These are phyloP conservation scores for Paraphoma sp. DNA, from an alignment of 2,329 filamentous ascomycete genomes.

Conservation along the genomic window DNA sequence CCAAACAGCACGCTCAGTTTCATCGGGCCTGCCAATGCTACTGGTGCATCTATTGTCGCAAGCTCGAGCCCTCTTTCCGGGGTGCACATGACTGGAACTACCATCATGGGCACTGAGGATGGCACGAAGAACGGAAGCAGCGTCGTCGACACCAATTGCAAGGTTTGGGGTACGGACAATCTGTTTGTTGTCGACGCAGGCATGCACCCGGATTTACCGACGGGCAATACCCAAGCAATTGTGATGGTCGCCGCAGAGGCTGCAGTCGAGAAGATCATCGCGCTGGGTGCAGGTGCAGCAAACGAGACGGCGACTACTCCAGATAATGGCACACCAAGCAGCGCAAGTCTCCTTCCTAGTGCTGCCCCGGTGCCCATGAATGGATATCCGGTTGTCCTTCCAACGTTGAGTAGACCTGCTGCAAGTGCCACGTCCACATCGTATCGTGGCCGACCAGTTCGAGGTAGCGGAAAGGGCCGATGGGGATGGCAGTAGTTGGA, in stretches of 20 bases:
- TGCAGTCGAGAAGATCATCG: conserved; percentile 59
- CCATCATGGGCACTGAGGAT: conserved; percentile 61
- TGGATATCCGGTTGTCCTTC: not conserved
- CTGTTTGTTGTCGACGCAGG: conserved; percentile 65
- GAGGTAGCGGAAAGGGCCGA: not conserved
- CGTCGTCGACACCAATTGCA: conserved; percentile 69
- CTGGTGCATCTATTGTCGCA: conserved; percentile 49
- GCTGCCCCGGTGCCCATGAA: not conserved
- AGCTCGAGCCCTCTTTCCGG: conserved; percentile 16
- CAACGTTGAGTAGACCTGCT: not conserved
- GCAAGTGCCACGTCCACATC: not conserved
- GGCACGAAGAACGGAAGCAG: conserved; percentile 61
- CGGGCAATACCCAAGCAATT: conserved; percentile 69
- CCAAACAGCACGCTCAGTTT: conserved; percentile 19
- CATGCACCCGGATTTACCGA: conserved; percentile 71
- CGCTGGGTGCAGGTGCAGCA: not conserved
- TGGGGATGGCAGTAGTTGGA: not conserved
- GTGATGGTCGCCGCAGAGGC: conserved; percentile 69
- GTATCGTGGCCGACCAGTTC: not conserved
- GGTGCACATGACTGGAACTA: conserved; percentile 47
- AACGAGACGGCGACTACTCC: not conserved
- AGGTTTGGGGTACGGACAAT: conserved; percentile 59
- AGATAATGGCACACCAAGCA: not conserved
- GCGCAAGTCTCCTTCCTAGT: not conserved
- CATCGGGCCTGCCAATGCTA: conserved; percentile 39